Percentiles rank a stretch among this genome's conserved stretches.
phyloP scores from a whole-genome alignment of 768 basidiomycete genomes.

The Tricholoma sp. region DNA sequence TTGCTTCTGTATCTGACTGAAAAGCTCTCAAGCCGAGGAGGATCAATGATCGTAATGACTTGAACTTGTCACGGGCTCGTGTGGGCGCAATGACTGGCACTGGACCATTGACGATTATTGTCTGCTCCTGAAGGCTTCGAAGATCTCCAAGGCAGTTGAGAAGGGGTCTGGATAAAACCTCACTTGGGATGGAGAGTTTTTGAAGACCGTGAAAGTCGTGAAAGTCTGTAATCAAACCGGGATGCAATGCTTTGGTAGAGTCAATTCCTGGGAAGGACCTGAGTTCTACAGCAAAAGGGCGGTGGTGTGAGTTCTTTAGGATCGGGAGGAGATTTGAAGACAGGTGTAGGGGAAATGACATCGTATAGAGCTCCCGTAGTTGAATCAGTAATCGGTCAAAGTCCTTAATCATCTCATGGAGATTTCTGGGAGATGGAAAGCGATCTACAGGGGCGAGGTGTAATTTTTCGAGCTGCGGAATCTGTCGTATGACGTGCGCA shows the following conservation, averaged over 20 bases:
- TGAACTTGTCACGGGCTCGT: not conserved
- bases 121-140: not conserved
- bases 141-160: not conserved
- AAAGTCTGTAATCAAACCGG: not conserved
- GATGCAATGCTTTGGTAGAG: not conserved
- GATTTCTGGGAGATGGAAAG: not conserved
- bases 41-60: not conserved
- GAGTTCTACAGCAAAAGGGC: not conserved
- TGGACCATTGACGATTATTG: not conserved
- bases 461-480: not conserved
- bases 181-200: not conserved
- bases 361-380: not conserved
- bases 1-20: not conserved
- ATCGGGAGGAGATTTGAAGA: not conserved
- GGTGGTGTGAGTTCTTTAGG: not conserved
- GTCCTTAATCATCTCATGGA: not conserved
- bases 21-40: not conserved
- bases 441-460: not conserved
- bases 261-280: not conserved
- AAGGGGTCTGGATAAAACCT: not conserved
- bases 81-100: not conserved
- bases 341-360: not conserved
- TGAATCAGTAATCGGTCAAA: not conserved
- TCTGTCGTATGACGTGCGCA: not conserved
- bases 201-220: not conserved